Conservation (phyloP, 164 flowering plant species). For the Berberis vulgaris region DNA sequence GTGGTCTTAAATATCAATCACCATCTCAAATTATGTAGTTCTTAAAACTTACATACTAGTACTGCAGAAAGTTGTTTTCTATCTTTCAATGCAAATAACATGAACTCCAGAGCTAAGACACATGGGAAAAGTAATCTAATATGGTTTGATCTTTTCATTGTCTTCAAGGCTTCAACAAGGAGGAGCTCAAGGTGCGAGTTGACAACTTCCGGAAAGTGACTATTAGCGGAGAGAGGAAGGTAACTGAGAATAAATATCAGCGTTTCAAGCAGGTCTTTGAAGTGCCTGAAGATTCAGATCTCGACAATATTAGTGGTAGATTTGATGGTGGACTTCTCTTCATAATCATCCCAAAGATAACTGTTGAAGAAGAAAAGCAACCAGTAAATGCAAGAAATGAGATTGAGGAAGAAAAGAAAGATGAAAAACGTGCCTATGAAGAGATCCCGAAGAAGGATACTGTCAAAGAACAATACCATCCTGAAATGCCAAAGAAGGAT, state of each 20-base stretch:
- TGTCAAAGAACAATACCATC: neutral
- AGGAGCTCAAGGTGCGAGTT: conserved; percentile 23
- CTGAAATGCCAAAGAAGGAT: neutral
- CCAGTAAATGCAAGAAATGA: conserved; percentile 7
- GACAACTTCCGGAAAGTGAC: conserved; percentile 15
- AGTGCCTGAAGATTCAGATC: conserved; percentile 33
- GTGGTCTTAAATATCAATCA: too few species aligned
- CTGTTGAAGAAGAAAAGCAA: neutral
- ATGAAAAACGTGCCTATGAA: neutral
- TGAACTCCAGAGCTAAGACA: too few species aligned
- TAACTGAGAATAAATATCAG: conserved; percentile 10
- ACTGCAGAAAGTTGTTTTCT: too few species aligned
- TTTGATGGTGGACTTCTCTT: conserved; percentile 36
- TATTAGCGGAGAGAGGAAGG: conserved; percentile 18
- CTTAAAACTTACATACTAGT: too few species aligned
- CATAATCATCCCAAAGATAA: conserved; percentile 40
- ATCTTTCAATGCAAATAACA: too few species aligned
- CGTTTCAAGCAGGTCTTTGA: conserved; percentile 20
- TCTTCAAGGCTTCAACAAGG: conserved; percentile 28
- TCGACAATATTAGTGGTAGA: conserved; percentile 23
- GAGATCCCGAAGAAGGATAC: conserved; percentile 5
- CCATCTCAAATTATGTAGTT: too few species aligned
- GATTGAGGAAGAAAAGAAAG: neutral
- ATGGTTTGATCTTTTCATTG: neutral
- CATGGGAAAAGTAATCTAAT: neutral